These are phyloP conservation scores for Fraxinus ornus DNA, from an alignment of 305 asterid species.

Conservation along the genomic window DNA sequence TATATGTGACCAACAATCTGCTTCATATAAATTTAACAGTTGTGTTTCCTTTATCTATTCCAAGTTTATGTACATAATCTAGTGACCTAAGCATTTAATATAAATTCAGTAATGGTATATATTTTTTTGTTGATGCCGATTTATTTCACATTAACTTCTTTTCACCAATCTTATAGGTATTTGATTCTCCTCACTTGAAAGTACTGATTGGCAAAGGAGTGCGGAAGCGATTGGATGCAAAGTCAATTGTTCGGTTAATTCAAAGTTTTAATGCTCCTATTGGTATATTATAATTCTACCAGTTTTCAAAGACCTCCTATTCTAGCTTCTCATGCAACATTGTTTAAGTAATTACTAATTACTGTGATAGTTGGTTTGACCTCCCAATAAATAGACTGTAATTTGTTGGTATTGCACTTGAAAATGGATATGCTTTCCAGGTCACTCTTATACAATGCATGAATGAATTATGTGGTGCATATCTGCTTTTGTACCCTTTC, in stretches of 20 bases:
- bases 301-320: not conserved
- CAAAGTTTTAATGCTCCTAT: constrained; percentile 68
- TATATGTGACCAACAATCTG: not conserved
- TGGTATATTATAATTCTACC: constrained; percentile 40
- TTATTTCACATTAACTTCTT: not conserved
- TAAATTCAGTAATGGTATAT: not conserved
- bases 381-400: not conserved
- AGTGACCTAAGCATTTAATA: not conserved
- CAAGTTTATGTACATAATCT: not conserved
- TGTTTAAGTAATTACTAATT: not conserved
- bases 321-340: not conserved
- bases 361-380: not conserved
- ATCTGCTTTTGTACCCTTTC: not conserved
- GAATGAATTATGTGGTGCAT: not conserved
- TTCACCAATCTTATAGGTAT: constrained; percentile 46
- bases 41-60: not conserved
- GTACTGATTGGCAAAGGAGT: constrained; percentile 64
- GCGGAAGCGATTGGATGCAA: constrained; percentile 76
- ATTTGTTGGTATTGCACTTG: not conserved
- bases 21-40: not conserved
- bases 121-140: not conserved
- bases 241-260: constrained; percentile 74
- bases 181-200: constrained; percentile 78
- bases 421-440: not conserved
- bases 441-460: not conserved